Evolutionary conservation across 1,284 basidiomycete genomes (phyloP).

Genomic region (Lentinus polychrous): DNA sequence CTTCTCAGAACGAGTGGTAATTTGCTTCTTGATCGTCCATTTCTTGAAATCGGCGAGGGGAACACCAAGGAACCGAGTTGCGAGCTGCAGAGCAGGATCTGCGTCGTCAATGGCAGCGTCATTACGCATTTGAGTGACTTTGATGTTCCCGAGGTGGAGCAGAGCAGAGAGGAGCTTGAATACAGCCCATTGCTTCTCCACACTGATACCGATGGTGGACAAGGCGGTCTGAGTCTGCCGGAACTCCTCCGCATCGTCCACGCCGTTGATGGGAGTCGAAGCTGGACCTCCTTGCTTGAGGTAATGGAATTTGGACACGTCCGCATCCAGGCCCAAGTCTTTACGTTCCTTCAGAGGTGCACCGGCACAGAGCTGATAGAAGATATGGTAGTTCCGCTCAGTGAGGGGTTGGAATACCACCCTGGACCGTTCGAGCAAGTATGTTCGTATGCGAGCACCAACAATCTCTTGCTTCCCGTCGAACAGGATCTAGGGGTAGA

Average conservation of each 20-base stretch:
- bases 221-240: constrained; percentile 89
- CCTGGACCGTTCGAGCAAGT: constrained; percentile 93
- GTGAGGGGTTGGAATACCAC: constrained; percentile 96
- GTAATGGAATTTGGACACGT: constrained; percentile 87
- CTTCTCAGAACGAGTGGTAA: constrained; percentile 91
- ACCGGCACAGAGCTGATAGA: constrained; percentile 98
- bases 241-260: constrained; percentile 97
- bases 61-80: constrained; percentile 88
- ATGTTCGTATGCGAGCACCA: constrained; percentile 95
- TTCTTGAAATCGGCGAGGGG: constrained; percentile 94
- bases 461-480: constrained; percentile 95
- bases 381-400: constrained; percentile 99
- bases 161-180: constrained; percentile 92
- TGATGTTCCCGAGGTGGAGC: constrained; percentile 95
- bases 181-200: constrained; percentile 97
- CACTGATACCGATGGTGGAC: constrained; percentile 93
- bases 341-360: constrained; percentile 94
- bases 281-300: constrained; percentile 88
- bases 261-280: constrained; percentile 82
- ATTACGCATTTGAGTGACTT: constrained; percentile 75
- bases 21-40: constrained; percentile 98
- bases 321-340: constrained; percentile 84
- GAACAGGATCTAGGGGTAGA: constrained; percentile 77
- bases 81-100: constrained; percentile 75
- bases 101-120: constrained; percentile 85